Conservation (phyloP, 352 stramenopile genomes). For the Phytophthora sp. region DNA sequence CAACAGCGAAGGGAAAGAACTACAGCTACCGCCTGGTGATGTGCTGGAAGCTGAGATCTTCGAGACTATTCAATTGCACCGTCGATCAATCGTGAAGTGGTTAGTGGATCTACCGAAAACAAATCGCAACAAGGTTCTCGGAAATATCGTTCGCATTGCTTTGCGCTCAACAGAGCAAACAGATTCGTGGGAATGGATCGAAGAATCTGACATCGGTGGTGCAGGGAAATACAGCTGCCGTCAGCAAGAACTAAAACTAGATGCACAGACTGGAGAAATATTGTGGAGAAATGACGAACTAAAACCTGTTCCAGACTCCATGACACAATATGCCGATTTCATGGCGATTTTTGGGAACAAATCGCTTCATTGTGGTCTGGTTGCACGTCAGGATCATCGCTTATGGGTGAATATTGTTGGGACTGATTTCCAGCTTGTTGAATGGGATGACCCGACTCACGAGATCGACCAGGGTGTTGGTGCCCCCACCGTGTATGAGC, state of each 20-base stretch:
- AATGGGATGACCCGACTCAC: constrained; percentile 86
- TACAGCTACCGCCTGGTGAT: constrained; percentile 77
- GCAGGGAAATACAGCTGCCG: constrained; percentile 72
- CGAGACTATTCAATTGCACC: constrained; percentile 83
- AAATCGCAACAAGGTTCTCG: constrained; percentile 51
- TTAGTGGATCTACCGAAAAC: constrained; percentile 38
- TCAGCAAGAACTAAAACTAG: constrained; percentile 85
- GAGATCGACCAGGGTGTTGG: constrained; percentile 85
- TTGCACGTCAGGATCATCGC: constrained; percentile 84
- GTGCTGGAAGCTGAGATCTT: constrained; percentile 90
- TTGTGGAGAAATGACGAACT: constrained; percentile 92
- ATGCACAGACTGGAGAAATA: constrained; percentile 89
- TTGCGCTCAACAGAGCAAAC: constrained; percentile 66
- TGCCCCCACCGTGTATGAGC: constrained; percentile 56
- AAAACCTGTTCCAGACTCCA: constrained; percentile 90
- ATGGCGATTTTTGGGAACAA: constrained; percentile 85
- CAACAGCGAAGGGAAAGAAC: constrained; percentile 56
- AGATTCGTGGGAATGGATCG: constrained; percentile 66
- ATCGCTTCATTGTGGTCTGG: constrained; percentile 88
- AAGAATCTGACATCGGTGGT: constrained; percentile 58
- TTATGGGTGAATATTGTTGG: constrained; percentile 91
- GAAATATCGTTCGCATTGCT: constrained; percentile 76
- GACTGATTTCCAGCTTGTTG: constrained; percentile 86
- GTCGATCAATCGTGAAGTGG: constrained; percentile 78
- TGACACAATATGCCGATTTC: constrained; percentile 91